Evolutionary conservation across 768 basidiomycete genomes (phyloP).

Genomic region (Suillus plorans): DNA sequence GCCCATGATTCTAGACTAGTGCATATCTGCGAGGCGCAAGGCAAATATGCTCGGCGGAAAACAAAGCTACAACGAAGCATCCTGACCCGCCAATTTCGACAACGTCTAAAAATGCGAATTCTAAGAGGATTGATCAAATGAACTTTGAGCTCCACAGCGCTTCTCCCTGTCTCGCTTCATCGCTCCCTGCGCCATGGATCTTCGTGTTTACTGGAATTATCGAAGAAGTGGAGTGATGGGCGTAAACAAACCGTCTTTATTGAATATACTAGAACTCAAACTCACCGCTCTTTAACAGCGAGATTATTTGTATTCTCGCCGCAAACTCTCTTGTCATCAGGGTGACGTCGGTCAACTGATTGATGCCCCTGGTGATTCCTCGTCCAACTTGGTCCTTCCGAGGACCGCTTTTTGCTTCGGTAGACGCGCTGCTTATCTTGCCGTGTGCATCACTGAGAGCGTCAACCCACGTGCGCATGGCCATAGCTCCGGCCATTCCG

Average conservation of each 20-base stretch:
- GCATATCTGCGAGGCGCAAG: background rate
- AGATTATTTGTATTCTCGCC: conserved; percentile 53
- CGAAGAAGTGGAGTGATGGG: background rate
- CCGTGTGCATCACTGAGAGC: conserved; percentile 42
- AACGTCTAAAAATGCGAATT: background rate
- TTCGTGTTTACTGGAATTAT: conserved; percentile 41
- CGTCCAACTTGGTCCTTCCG: conserved; percentile 44
- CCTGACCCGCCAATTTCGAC: too few relatives aligned
- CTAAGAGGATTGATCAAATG: conserved; percentile 29
- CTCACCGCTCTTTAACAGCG: conserved; percentile 51
- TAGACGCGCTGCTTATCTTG: conserved; percentile 23
- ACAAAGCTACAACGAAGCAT: background rate
- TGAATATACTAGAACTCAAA: conserved; percentile 2
- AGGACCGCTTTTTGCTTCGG: conserved; percentile 16
- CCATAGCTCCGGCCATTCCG: conserved; percentile 54
- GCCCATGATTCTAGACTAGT: background rate
- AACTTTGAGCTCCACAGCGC: conserved; percentile 55
- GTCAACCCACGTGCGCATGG: conserved; percentile 56
- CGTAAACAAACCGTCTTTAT: conserved; percentile 1
- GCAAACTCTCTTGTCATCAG: conserved; percentile 57
- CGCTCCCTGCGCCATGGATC: conserved; percentile 46
- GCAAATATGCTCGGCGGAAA: background rate
- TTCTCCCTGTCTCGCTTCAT: conserved; percentile 50
- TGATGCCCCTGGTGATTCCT: conserved; percentile 52
- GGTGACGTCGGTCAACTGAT: conserved; percentile 47